Evolutionary conservation across 2,329 filamentous ascomycete species (phyloP), one percentile per base, ranked within the genome.

Genomic region (Simplicillium aogashimaense): DNA sequence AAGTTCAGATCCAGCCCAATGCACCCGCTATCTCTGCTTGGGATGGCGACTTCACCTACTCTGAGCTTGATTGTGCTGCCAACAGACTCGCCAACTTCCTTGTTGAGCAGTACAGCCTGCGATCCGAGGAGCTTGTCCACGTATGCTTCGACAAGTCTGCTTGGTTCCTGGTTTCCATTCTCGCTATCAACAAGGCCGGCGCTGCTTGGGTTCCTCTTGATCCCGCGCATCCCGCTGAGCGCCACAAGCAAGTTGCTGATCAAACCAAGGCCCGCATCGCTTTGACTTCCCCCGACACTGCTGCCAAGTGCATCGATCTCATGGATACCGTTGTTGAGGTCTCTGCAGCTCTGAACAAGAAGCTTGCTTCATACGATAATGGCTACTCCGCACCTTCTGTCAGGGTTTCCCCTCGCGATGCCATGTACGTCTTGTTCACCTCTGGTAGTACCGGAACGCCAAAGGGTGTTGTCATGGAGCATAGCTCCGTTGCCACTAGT

Each of bases 91-190:
- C 20, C 20, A 25, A 25, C 20, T 25, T 25, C 20, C 20, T 25
- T n/a, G 29, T 29, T 29, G 37, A 44, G 9, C 35, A 41, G 2
- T 18, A 37, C 8, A 51, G 52, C 16, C 42, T 59, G 14, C 35
- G 43, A 9, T 45, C 45, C 1, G 57, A 52, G 30, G 39, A 37
- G 1, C 29, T 52, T 1, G 53, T 61, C 4, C 57, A 57, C 0
- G 42, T 64, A 12, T 56, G 52, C 34, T 61, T 63, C 34, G 55
- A 61, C 14, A 65, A 64, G 46, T 61, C 58, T 3, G 49, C 46
- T 29, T 64, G 55, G 54, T 49, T 50, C 1, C 38, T 52, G n/a
- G 49, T 62, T 2, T 52, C 55, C 1, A 54, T 60, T 43, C 37
- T 64, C 12, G 56, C 46, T 7, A 50, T 62, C 1, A 41, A 63